Percentiles rank a stretch among this genome's conserved stretches.
Evolutionary conservation across 805 yeast genomes (phyloP).

Genomic region (Metschnikowia matae): DNA sequence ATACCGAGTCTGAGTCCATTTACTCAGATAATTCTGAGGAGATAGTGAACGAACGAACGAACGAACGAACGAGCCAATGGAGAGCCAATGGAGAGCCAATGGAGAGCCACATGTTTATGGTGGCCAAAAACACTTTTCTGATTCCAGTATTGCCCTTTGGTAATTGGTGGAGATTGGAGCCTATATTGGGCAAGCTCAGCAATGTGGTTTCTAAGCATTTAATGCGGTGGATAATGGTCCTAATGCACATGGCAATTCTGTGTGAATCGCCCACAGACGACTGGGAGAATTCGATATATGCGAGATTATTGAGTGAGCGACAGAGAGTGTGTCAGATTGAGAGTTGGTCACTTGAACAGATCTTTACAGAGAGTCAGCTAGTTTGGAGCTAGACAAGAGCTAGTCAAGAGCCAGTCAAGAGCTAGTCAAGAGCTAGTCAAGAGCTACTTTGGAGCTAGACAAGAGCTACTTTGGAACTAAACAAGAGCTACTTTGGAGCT

Average conservation of each 20-base stretch:
- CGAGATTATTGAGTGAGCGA: conserved; percentile 48
- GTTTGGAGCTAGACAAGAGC: no score
- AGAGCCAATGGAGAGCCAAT: conserved; percentile 57
- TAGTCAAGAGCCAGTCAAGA: no score
- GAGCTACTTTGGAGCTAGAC: no score
- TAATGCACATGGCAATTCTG: conserved; percentile 90
- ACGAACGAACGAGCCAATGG: conserved; percentile 46
- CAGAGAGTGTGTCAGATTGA: no score
- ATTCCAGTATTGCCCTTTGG: conserved; percentile 29
- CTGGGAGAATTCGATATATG: conserved; percentile 88
- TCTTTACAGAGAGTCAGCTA: no score
- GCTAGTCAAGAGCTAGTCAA: no score
- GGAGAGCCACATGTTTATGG: conserved; percentile 47
- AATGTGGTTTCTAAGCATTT: conserved; percentile 64
- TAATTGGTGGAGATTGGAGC: conserved; percentile 47
- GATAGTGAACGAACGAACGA: no score
- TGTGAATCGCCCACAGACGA: conserved; percentile 87
- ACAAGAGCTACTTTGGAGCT: no score
- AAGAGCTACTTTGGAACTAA: no score
- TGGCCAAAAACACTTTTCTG: conserved; percentile 51
- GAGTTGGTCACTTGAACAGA: no score
- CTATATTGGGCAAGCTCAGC: conserved; percentile 59
- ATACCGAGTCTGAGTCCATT: no score
- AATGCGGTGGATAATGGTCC: conserved; percentile 87
- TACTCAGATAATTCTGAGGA: no score